Percentiles rank a stretch among this genome's conserved stretches.
Conservation (phyloP, 805 yeast species). For the Sugiyamaella smithiae region DNA sequence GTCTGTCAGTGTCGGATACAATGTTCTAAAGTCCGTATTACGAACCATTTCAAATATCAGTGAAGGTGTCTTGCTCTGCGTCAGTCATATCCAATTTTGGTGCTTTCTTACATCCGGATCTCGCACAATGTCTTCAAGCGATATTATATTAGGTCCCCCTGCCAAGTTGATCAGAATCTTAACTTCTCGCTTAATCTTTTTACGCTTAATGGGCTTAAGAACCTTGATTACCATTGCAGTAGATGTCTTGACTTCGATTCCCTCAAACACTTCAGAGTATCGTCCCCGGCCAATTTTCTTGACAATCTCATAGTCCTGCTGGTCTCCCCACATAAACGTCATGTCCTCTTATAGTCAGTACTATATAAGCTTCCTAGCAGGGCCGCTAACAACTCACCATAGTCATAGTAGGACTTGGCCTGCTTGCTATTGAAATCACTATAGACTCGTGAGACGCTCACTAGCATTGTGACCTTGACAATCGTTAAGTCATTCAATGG, state of each 20-base stretch:
- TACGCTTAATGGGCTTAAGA: slow-evolving; percentile 87
- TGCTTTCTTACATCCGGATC: slow-evolving; percentile 54
- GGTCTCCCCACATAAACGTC: slow-evolving; percentile 78
- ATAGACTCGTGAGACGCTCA: slow-evolving; percentile 64
- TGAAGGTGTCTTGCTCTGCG: slow-evolving; percentile 66
- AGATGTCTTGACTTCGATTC: slow-evolving; percentile 58
- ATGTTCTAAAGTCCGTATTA: slow-evolving; percentile 80
- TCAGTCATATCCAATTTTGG: too few relatives aligned
- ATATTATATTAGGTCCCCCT: slow-evolving; percentile 78
- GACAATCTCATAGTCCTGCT: slow-evolving; percentile 79
- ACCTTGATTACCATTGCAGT: slow-evolving; percentile 82
- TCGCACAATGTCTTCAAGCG: slow-evolving; percentile 77
- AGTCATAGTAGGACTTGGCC: slow-evolving; percentile 85
- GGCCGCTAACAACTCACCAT: slow-evolving; percentile 37
- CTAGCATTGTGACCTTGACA: not conserved
- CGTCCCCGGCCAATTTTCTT: slow-evolving; percentile 89
- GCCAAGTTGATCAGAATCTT: slow-evolving; percentile 80
- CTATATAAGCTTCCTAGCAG: too few relatives aligned
- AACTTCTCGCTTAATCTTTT: slow-evolving; percentile 88
- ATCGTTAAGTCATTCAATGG: too few relatives aligned
- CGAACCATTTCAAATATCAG: slow-evolving; percentile 80
- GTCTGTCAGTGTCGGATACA: slow-evolving; percentile 77
- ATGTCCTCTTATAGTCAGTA: too few relatives aligned
- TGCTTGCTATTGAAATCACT: slow-evolving; percentile 72
- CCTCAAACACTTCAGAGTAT: slow-evolving; percentile 90